These are phyloP conservation scores for Talaromyces sp. DNA, from an alignment of 2,329 filamentous ascomycete species.

Conservation along the genomic window DNA sequence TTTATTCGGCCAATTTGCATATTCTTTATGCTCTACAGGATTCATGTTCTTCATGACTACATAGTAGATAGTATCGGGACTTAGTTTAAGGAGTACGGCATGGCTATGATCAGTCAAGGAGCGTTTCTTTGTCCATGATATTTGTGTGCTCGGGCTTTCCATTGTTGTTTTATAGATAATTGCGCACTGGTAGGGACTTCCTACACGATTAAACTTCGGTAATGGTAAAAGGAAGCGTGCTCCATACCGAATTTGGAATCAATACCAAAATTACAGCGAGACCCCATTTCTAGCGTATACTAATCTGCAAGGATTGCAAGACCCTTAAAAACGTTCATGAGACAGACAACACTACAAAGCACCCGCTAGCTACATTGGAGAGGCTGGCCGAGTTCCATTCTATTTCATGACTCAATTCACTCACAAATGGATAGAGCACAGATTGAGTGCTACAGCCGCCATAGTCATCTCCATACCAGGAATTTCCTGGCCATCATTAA, in stretches of 20 bases:
- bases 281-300: neutral
- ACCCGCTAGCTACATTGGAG: neutral
- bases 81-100: neutral
- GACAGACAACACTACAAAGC: neutral
- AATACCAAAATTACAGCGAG: neutral
- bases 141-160: neutral
- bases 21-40: neutral
- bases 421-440: neutral
- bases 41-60: neutral
- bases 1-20: neutral
- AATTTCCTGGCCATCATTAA: neutral
- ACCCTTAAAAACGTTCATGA: neutral
- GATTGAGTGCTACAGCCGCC: neutral
- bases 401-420: neutral
- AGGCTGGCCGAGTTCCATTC: neutral
- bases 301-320: neutral
- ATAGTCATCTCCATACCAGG: neutral
- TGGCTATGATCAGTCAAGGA: neutral
- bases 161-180: neutral
- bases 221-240: neutral
- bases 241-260: conserved; percentile 4
- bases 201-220: neutral
- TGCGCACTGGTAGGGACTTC: neutral
- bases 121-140: neutral
- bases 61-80: neutral